Conservation (phyloP, 345 rosid species). For the Citrus reticulata region DNA sequence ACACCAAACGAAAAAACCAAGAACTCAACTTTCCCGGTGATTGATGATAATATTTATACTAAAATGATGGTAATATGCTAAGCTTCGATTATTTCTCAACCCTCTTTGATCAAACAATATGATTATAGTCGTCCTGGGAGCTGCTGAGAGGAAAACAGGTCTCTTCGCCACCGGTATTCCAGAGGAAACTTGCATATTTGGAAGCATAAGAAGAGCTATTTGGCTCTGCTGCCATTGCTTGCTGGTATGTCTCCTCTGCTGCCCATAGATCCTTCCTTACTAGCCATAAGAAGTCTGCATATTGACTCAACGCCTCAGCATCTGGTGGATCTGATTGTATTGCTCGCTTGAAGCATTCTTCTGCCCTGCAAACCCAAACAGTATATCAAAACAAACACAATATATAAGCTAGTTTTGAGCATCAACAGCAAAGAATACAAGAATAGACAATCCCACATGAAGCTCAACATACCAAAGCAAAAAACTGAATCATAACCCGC, state of each 20-base stretch:
- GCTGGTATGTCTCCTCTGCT: conserved; percentile 70
- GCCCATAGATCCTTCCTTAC: conserved; percentile 61
- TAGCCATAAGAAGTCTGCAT: conserved; percentile 70
- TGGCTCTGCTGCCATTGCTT: conserved; percentile 58
- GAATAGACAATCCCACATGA: background rate
- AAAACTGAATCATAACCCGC: background rate
- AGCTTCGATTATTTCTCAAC: background rate
- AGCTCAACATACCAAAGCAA: background rate
- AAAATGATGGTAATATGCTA: background rate
- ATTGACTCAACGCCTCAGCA: conserved; percentile 52
- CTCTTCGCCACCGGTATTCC: conserved; percentile 71
- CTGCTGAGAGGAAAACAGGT: conserved; percentile 52
- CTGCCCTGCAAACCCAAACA: conserved; percentile 42
- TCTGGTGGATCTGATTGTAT: conserved; percentile 48
- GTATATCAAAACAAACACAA: background rate
- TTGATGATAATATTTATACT: background rate
- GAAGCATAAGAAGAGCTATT: conserved; percentile 45
- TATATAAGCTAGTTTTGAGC: background rate
- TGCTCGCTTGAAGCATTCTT: conserved; percentile 67
- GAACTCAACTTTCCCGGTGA: background rate
- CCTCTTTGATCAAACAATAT: background rate
- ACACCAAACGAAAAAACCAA: background rate
- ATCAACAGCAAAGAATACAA: background rate
- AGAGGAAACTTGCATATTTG: conserved; percentile 67
- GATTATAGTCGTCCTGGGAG: conserved; percentile 1